Conservation (phyloP, 495 filamentous ascomycete species). For the Neurospora sp. region DNA sequence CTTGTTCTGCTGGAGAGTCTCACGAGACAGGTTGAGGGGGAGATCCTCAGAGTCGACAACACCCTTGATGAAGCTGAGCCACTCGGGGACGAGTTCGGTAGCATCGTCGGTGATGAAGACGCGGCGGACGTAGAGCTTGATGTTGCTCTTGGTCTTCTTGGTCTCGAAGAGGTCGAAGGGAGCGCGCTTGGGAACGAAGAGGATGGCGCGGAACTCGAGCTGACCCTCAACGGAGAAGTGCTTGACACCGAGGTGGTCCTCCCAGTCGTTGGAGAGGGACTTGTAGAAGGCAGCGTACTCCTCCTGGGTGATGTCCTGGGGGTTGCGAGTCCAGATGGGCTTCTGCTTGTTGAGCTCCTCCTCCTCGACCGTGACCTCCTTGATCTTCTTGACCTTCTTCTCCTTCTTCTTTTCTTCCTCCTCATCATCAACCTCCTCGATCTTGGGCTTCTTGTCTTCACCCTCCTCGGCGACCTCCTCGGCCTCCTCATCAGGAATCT, state of each 20-base stretch:
- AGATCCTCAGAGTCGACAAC: constrained; percentile 99
- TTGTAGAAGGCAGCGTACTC: constrained; percentile 99
- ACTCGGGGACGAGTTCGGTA: constrained; percentile 97
- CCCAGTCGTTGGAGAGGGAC: constrained; percentile 99
- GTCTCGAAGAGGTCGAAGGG: constrained; percentile 99
- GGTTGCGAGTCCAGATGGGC: constrained; percentile 99
- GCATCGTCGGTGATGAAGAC: constrained; percentile 99
- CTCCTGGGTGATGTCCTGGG: constrained; percentile 86
- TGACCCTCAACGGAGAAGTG: constrained; percentile 99
- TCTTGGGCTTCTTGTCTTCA: constrained; percentile 76
- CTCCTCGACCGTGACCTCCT: constrained; percentile 96
- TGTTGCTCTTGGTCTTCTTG: constrained; percentile 99
- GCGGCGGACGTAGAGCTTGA: constrained; percentile 99
- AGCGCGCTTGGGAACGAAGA: constrained; percentile 98
- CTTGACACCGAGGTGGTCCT: constrained; percentile 98
- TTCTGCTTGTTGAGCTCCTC: constrained; percentile 99
- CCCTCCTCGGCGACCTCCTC: constrained; percentile 60
- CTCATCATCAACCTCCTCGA: constrained; percentile 69
- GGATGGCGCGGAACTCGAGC: constrained; percentile 98
- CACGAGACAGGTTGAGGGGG: constrained; percentile 96
- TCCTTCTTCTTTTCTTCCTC: constrained; percentile 76
- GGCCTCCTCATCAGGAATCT: constrained; percentile 95
- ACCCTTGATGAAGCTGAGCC: constrained; percentile 99
- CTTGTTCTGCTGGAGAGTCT: constrained; percentile 99
- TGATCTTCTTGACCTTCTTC: constrained; percentile 97